Base-by-base conservation (phyloP, 306 rosid genomes). In the Sphenostylis stenocarpa region DNA sequence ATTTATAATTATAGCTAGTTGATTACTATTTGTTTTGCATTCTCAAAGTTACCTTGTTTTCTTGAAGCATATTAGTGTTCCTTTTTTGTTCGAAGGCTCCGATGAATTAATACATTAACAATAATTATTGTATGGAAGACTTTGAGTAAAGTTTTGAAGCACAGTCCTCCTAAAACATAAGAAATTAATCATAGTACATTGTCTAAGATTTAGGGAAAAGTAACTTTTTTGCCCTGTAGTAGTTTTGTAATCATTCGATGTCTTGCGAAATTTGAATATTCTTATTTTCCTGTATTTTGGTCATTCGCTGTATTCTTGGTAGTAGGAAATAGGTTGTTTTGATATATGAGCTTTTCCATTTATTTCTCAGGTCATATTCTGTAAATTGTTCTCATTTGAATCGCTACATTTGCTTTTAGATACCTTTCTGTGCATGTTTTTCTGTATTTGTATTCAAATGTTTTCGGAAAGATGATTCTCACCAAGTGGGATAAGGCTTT, bases 201-300 rank as follows among this genome's bases (percentile, higher is more conserved):
- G 48, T 34, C 21, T 11, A 31, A 57, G 29, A 19, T 67, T 26
- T 26, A 75, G 31, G 11, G 49, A 29, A 49, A 36, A 52, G 36
- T 60, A 65, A 74, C 48, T 23, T 63, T 24, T 79, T 62, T 49
- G 6, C 56, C 68, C n/a, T 0, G 12, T 41, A 38, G 61, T 39
- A 68, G 75, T 79, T 68, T 6, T 20, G 31, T 23, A 73, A 62
- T 77, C 36, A 65, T 23, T 26, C 55, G 16, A 4, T 74, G 7
- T 63, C 36, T 44, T 70, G 67, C 21, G 55, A 45, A 70, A 45
- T 61, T 70, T 63, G 41, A 70, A 70, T 56, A 17, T 61, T 74
- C 51, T n/a, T 34, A 43, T 41, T 36, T 74, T 67, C 28, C 6
- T 7, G 24, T 38, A 62, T 55, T 76, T 69, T 23, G 23, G 17